phyloP scores from a whole-genome alignment of 208 protist species.

The Polymyxa betae region DNA sequence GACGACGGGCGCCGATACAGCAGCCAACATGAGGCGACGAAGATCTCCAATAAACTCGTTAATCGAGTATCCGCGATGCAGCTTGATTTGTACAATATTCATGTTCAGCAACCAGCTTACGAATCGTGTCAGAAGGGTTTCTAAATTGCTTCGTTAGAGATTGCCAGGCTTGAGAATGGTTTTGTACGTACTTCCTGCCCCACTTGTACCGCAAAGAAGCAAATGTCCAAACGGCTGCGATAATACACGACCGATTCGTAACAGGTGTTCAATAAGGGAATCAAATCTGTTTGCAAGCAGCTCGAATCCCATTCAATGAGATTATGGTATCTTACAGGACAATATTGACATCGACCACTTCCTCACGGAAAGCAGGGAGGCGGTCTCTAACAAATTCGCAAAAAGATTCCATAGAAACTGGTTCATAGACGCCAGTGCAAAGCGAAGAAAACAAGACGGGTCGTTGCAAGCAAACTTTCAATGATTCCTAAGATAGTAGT shows the following conservation, averaged over 20 bases:
- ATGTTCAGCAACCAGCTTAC: slow-evolving; percentile 96
- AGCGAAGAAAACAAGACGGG: slow-evolving; percentile 94
- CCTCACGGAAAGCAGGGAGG: slow-evolving; percentile 95
- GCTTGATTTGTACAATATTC: slow-evolving; percentile 89
- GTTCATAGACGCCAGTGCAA: slow-evolving; percentile 85
- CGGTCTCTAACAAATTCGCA: slow-evolving; percentile 96
- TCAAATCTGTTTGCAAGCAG: slow-evolving; percentile 53
- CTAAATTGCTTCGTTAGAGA: not conserved
- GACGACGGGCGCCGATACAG: slow-evolving; percentile 71
- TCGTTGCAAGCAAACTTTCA: slow-evolving; percentile 79
- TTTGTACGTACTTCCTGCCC: slow-evolving; percentile 84
- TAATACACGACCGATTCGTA: slow-evolving; percentile 97
- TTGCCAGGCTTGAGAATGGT: not conserved
- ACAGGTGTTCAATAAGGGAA: slow-evolving; percentile 94
- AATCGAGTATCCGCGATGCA: slow-evolving; percentile 91
- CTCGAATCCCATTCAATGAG: not conserved
- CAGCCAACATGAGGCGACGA: slow-evolving; percentile 83
- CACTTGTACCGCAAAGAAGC: slow-evolving; percentile 91
- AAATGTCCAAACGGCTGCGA: slow-evolving; percentile 93
- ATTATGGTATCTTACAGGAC: slow-evolving; percentile 33
- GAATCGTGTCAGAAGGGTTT: slow-evolving; percentile 95
- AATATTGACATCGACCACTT: not conserved
- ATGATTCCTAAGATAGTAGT: slow-evolving; percentile 68
- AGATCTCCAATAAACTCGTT: slow-evolving; percentile 97
- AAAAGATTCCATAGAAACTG: slow-evolving; percentile 85